These are phyloP conservation scores for Chytriomyces sp. DNA, from an alignment of 192 early-diverging fungal genomes.

Conservation along the genomic window DNA sequence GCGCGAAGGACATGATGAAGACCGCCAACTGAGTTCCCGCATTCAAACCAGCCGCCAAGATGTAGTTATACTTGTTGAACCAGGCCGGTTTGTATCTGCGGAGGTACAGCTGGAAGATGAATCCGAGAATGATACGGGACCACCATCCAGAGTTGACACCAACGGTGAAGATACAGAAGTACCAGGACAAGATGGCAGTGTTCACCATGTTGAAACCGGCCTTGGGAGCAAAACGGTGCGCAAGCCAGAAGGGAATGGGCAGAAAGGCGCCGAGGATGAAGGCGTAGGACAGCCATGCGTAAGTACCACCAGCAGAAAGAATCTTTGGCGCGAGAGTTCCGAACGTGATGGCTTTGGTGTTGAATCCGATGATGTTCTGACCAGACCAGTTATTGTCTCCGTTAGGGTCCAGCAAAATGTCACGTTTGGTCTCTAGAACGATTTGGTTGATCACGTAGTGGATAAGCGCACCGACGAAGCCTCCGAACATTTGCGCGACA, in stretches of 20 bases:
- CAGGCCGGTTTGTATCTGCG: constrained; percentile 64
- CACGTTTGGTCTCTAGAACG: constrained; percentile 6
- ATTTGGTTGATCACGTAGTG: constrained; percentile 22
- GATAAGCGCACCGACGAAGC: constrained; percentile 50
- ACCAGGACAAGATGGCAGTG: constrained; percentile 67
- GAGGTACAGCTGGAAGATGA: constrained; percentile 72
- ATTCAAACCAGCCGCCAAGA: constrained; percentile 59
- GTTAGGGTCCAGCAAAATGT: constrained; percentile 15
- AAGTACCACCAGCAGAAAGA: constrained; percentile 65
- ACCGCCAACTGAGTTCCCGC: constrained; percentile 33
- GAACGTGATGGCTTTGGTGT: constrained; percentile 77
- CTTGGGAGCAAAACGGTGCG: constrained; percentile 62
- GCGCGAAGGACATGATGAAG: background rate
- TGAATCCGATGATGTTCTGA: constrained; percentile 61
- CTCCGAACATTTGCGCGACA: constrained; percentile 70
- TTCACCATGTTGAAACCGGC: too few species aligned
- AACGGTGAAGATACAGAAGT: constrained; percentile 48
- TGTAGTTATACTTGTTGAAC: constrained; percentile 64
- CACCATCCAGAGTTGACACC: constrained; percentile 11
- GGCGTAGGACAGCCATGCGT: constrained; percentile 46
- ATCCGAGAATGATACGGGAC: constrained; percentile 51
- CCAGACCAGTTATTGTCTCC: constrained; percentile 70
- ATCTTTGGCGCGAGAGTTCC: constrained; percentile 67
- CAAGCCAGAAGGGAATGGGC: constrained; percentile 71
- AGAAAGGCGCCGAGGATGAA: constrained; percentile 52